phyloP scores from a whole-genome alignment of 345 rosid species.

The Durio zibethinus region DNA sequence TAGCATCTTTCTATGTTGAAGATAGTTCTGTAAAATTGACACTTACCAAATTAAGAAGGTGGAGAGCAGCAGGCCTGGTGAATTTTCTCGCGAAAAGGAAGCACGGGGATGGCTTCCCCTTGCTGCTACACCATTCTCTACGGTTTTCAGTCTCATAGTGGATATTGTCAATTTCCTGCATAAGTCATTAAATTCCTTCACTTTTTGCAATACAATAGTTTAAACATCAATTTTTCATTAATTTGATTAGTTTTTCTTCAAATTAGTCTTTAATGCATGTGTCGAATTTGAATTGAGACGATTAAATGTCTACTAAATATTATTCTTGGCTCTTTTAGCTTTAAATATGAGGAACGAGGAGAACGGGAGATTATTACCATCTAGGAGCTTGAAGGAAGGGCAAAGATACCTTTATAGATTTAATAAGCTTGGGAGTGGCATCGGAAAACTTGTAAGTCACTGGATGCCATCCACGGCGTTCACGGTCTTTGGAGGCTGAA shows the following conservation, averaged over 20 bases:
- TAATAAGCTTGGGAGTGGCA: constrained; percentile 64
- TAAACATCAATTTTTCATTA: neutral
- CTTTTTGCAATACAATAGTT: neutral
- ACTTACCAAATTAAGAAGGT: constrained; percentile 65
- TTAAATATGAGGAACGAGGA: neutral
- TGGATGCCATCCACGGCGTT: constrained; percentile 96
- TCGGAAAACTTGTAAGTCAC: constrained; percentile 75
- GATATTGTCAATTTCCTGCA: constrained; percentile 76
- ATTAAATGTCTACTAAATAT: neutral
- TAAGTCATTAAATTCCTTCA: neutral
- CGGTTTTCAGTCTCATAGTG: constrained; percentile 81
- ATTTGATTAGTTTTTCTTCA: neutral
- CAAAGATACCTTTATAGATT: constrained; percentile 65
- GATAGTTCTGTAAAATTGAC: neutral
- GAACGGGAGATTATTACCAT: neutral
- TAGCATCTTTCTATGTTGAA: neutral
- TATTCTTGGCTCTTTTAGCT: neutral
- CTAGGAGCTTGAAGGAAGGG: neutral
- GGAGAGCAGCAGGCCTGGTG: constrained; percentile 84
- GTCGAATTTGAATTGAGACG: neutral
- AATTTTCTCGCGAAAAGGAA: constrained; percentile 97
- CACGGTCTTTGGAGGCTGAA: constrained; percentile 64
- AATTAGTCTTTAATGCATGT: neutral
- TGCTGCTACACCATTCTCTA: constrained; percentile 92
- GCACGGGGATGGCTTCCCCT: constrained; percentile 73